phyloP scores from a whole-genome alignment of 2,329 filamentous ascomycete species.

The Beauveria sp. region DNA sequence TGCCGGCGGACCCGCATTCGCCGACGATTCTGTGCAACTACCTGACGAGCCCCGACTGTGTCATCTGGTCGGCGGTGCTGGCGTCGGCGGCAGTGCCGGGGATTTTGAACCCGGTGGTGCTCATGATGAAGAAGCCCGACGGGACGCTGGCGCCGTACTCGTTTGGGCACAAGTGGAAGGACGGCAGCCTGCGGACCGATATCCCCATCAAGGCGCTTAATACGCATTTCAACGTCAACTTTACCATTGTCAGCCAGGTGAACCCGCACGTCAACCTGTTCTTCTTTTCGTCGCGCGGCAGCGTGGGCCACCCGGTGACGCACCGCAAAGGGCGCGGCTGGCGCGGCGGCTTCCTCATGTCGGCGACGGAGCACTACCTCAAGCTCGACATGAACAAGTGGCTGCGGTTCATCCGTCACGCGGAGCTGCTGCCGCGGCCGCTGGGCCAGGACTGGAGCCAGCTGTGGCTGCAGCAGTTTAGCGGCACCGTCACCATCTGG shows the following conservation, averaged over 20 bases:
- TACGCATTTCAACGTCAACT: slow-evolving; percentile 96
- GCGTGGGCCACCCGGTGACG: slow-evolving; percentile 86
- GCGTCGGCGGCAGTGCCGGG: slow-evolving; percentile 94
- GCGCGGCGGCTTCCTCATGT: slow-evolving; percentile 91
- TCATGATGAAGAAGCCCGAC: slow-evolving; percentile 78
- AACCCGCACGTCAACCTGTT: slow-evolving; percentile 98
- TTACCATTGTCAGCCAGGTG: slow-evolving; percentile 80
- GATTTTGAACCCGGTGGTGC: slow-evolving; percentile 88
- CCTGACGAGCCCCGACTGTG: slow-evolving; percentile 88
- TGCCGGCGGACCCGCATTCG: slow-evolving; percentile 91
- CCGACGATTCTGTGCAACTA: slow-evolving; percentile 92
- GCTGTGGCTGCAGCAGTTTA: slow-evolving; percentile 92
- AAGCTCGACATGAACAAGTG: slow-evolving; percentile 97
- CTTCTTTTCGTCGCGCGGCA: slow-evolving; percentile 92
- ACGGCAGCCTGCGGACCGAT: slow-evolving; percentile 87
- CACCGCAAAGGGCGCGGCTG: slow-evolving; percentile 90
- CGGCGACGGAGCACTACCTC: slow-evolving; percentile 86
- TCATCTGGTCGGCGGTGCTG: slow-evolving; percentile 95
- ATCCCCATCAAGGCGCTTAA: slow-evolving; percentile 93
- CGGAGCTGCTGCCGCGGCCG: slow-evolving; percentile 84
- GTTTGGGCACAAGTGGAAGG: slow-evolving; percentile 99
- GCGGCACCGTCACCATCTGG: slow-evolving; percentile 94
- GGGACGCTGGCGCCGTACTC: slow-evolving; percentile 81
- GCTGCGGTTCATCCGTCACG: slow-evolving; percentile 87
- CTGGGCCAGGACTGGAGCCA: slow-evolving; percentile 95